Conservation (phyloP, 108 stramenopile species). For the Cyclotella distinguenda region DNA sequence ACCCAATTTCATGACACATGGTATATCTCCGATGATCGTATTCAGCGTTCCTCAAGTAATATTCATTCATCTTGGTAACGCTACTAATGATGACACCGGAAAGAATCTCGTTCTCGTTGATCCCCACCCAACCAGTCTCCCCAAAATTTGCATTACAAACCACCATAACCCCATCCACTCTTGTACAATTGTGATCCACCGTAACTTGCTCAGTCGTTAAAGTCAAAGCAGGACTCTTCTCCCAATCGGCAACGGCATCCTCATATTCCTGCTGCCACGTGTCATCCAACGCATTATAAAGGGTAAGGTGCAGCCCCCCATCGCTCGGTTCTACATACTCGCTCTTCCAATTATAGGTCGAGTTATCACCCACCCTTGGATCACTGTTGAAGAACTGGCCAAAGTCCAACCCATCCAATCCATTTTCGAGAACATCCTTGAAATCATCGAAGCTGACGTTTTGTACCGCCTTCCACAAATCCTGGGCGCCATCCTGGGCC, state of each 20-base stretch:
- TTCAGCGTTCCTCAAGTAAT: slow-evolving; percentile 61
- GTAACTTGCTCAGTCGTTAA: slow-evolving; percentile 32
- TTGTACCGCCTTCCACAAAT: slow-evolving; percentile 22
- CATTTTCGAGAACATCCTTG: slow-evolving; percentile 30
- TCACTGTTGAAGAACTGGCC: slow-evolving; percentile 42
- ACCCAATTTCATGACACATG: slow-evolving; percentile 40
- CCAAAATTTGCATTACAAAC: slow-evolving; percentile 78
- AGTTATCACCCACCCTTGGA: slow-evolving; percentile 60
- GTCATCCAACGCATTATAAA: slow-evolving; percentile 63
- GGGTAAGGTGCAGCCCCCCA: slow-evolving; percentile 55
- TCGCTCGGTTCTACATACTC: slow-evolving; percentile 28
- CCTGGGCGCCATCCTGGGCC: slow-evolving; percentile 9
- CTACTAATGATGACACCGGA: slow-evolving; percentile 42
- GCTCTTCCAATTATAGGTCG: slow-evolving; percentile 49
- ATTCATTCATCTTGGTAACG: slow-evolving; percentile 81
- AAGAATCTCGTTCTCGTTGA: slow-evolving; percentile 58
- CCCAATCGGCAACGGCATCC: slow-evolving; percentile 64
- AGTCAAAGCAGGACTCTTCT: slow-evolving; percentile 56
- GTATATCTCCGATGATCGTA: slow-evolving; percentile 43
- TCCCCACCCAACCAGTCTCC: slow-evolving; percentile 75
- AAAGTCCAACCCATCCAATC: slow-evolving; percentile 37
- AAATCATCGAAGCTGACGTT: slow-evolving; percentile 42
- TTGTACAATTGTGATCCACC: slow-evolving; percentile 32
- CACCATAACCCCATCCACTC: slow-evolving; percentile 59
- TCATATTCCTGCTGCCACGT: slow-evolving; percentile 60